Conservation (phyloP, 164 flowering plant species). For the Magnolia sinica region DNA sequence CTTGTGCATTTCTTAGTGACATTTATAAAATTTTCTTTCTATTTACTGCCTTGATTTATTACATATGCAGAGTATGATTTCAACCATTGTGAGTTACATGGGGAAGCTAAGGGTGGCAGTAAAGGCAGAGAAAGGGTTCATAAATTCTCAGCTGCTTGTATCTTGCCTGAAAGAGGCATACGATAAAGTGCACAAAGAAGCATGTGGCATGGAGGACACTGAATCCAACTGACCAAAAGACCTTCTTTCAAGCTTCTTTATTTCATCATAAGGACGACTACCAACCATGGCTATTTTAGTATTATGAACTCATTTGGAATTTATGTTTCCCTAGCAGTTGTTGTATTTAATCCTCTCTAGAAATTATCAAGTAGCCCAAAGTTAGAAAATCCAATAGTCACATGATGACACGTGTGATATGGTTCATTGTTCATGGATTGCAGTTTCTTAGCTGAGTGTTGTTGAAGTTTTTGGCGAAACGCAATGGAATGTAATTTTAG, state of each 20-base stretch:
- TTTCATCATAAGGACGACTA: neutral
- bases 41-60: slow-evolving; percentile 1
- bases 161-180: slow-evolving; percentile 31
- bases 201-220: too few relatives aligned
- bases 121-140: slow-evolving; percentile 26
- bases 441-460: too few relatives aligned
- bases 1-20: neutral
- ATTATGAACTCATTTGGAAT: neutral
- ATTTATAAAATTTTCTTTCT: neutral
- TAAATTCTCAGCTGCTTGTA: slow-evolving; percentile 22
- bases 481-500: too few relatives aligned
- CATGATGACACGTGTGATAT: too few relatives aligned
- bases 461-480: too few relatives aligned
- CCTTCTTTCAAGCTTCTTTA: neutral
- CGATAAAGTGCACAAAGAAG: slow-evolving; percentile 5
- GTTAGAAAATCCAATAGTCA: too few relatives aligned
- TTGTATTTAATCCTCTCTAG: too few relatives aligned
- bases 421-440: too few relatives aligned
- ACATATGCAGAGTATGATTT: slow-evolving; percentile 29
- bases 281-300: neutral
- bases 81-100: slow-evolving; percentile 40
- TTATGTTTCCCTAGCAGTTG: neutral
- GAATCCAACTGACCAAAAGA: too few relatives aligned
- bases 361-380: too few relatives aligned
- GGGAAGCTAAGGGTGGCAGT: slow-evolving; percentile 31